Base-by-base conservation (phyloP, 164 flowering plant species). In the Euptelea pleiosperma region DNA sequence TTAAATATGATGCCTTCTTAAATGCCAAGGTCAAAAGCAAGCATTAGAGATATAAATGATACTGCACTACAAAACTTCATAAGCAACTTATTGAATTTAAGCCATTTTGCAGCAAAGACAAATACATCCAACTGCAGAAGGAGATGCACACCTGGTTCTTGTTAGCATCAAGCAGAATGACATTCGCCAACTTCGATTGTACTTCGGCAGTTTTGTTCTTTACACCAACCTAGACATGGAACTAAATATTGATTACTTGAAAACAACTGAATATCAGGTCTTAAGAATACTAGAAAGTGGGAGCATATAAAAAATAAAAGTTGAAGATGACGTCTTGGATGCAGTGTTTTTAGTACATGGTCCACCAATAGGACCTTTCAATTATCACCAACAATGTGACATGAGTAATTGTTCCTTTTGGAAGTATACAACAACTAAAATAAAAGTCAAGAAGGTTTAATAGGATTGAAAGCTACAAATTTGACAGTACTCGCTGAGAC, bases 201-300 rank as follows among this genome's bases (percentile, higher is more conserved):
- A 90, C 86, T 77, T 90, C 97, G 33, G 77, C 34, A 26, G 89
- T 83, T 73, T 84, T 85, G 71, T 75, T 88, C 80, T 88, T 89
- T 21, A 93, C 82, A 58, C 99, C 99, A 63, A 93, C 97, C 99
- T 93, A 61, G 61, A 73, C 11, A 63, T 1, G 31, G 55, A 24
- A 42, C 41, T 25, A 22, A 51, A 19, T 49, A 29, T 35, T 40
- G 49, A 35, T 61, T 25, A 26, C 25, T 22, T 31, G 25, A 50
- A 44, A 26, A 19, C 39, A 58, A 40, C 48, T 8, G 11, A n/a
- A 29, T 41, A 51, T 41, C 44, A 40, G 19, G 2, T 26, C 18
- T 12, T 26, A 36, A 33, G 18, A 34, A 62, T 6, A 18, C 26
- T 14, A 24, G 34, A 34, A 14, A 19, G 1, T 28, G 48, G 26